Conservation (phyloP, 2,329 filamentous ascomycete species). For the Bretziella fagacearum region DNA sequence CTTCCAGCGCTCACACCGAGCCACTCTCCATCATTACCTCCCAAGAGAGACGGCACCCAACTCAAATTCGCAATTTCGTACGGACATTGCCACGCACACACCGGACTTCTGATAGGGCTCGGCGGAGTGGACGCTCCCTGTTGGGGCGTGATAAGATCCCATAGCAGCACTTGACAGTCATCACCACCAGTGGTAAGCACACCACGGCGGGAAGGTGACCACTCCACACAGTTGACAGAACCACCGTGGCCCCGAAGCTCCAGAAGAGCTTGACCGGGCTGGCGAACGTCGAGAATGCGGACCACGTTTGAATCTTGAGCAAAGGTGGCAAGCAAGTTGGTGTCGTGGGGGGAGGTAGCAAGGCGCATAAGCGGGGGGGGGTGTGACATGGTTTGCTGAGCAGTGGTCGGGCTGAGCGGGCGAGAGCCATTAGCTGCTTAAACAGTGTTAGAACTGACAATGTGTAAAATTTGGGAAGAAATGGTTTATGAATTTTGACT, state of each 20-base stretch:
- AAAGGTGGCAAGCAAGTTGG: slow-evolving; percentile 91
- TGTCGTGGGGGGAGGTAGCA: slow-evolving; percentile 85
- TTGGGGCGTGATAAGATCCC: slow-evolving; percentile 59
- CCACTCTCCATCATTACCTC: slow-evolving; percentile 57
- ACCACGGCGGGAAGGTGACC: slow-evolving; percentile 75
- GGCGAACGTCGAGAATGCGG: slow-evolving; percentile 86
- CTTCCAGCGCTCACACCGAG: slow-evolving; percentile 65
- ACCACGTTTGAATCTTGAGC: slow-evolving; percentile 84
- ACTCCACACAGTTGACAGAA: slow-evolving; percentile 83
- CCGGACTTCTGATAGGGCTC: slow-evolving; percentile 48
- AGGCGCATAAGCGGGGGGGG: slow-evolving; percentile 64
- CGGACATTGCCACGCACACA: slow-evolving; percentile 68
- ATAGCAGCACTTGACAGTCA: slow-evolving; percentile 78
- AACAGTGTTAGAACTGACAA: slow-evolving; percentile 6
- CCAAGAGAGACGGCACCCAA: slow-evolving; percentile 57
- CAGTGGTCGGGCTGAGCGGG: slow-evolving; percentile 52
- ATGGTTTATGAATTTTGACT: background rate
- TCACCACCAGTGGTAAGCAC: slow-evolving; percentile 83
- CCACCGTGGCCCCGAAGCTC: slow-evolving; percentile 81
- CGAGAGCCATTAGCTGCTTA: slow-evolving; percentile 40
- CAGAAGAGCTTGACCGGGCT: slow-evolving; percentile 85
- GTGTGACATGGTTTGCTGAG: slow-evolving; percentile 60
- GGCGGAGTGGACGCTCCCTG: slow-evolving; percentile 26
- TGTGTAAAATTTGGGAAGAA: slow-evolving; percentile 16
- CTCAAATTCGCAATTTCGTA: slow-evolving; percentile 75